phyloP scores from a whole-genome alignment of 208 protist species.

The Strigomonas culicis region DNA sequence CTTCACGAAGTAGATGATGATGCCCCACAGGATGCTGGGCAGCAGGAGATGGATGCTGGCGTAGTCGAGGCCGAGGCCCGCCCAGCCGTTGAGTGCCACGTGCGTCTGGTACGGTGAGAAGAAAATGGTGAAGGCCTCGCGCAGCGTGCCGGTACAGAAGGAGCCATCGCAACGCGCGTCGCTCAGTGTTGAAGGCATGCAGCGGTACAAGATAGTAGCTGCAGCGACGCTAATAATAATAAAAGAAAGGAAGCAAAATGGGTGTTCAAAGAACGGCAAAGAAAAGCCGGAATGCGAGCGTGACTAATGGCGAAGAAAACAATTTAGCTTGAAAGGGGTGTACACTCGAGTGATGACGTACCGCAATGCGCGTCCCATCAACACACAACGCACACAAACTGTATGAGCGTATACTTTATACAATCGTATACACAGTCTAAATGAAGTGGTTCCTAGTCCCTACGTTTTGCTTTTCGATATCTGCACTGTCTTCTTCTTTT shows the following conservation, averaged over 20 bases:
- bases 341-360: no score
- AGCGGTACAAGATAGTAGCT: neutral
- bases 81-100: neutral
- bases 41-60: neutral
- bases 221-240: neutral
- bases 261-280: neutral
- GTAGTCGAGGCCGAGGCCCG: slow-evolving; percentile 3
- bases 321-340: neutral
- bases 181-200: neutral
- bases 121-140: neutral
- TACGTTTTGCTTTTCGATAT: neutral
- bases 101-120: neutral
- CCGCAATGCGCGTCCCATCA: neutral
- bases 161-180: neutral
- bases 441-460: neutral
- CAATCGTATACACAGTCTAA: no score
- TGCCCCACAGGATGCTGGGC: slow-evolving; percentile 2
- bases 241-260: neutral
- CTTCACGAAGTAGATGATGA: slow-evolving; percentile 6
- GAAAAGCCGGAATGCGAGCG: neutral
- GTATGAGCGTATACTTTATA: no score
- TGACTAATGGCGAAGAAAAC: neutral
- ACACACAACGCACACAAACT: neutral
- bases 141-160: neutral
- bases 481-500: neutral